Evolutionary conservation across 2,329 filamentous ascomycete species (phyloP).

Genomic region (Aureobasidium sp.): DNA sequence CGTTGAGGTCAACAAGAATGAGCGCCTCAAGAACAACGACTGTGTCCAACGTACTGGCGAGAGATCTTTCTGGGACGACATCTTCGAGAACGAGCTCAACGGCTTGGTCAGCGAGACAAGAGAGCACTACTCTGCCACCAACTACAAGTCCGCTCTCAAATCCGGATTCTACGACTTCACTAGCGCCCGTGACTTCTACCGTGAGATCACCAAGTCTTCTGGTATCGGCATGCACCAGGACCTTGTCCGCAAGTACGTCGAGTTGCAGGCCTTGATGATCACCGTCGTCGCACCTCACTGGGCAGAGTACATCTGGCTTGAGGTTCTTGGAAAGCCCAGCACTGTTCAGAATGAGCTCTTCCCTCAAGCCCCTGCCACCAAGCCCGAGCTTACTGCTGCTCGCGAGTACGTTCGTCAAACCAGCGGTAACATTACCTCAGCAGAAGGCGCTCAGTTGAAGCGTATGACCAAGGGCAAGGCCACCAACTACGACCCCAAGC

Average conservation of each 20-base stretch:
- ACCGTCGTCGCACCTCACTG: constrained; percentile 86
- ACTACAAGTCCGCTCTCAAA: constrained; percentile 83
- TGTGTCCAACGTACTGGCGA: constrained; percentile 66
- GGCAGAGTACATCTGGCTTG: constrained; percentile 89
- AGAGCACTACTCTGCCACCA: constrained; percentile 69
- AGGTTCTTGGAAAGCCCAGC: constrained; percentile 68
- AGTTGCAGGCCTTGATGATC: constrained; percentile 77
- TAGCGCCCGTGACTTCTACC: constrained; percentile 83
- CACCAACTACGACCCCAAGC: constrained; percentile 76
- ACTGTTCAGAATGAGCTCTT: constrained; percentile 75
- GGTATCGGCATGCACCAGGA: constrained; percentile 83
- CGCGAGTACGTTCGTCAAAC: constrained; percentile 73
- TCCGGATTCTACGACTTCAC: constrained; percentile 81
- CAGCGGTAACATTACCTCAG: constrained; percentile 72
- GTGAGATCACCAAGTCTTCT: constrained; percentile 68
- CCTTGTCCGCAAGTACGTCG: constrained; percentile 70
- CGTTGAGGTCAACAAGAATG: constrained; percentile 33
- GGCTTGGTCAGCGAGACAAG: constrained; percentile 69
- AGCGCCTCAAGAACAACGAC: constrained; percentile 44
- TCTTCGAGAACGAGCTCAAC: constrained; percentile 94
- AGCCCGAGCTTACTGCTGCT: constrained; percentile 65
- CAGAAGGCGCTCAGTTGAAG: constrained; percentile 76
- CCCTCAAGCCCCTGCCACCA: constrained; percentile 60
- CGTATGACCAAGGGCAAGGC: constrained; percentile 90
- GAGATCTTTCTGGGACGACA: constrained; percentile 70